Evolutionary conservation across 768 basidiomycete genomes (phyloP).

Genomic region (Tephrocybe rancida): DNA sequence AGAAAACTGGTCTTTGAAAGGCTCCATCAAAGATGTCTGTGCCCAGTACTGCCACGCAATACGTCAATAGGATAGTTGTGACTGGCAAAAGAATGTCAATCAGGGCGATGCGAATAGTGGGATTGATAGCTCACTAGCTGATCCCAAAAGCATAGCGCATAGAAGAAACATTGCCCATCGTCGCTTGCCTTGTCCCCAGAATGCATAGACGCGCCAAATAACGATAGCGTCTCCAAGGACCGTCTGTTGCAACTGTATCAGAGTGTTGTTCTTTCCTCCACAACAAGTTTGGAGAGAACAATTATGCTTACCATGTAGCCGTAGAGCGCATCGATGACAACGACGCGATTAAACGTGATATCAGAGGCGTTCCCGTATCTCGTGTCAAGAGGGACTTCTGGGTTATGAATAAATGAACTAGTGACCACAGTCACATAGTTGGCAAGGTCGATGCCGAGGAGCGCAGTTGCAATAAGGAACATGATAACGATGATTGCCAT

Average conservation of each 20-base stretch:
- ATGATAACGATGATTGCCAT: conserved; percentile 6
- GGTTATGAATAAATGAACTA: conserved; percentile 5
- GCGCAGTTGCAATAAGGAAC: conserved; percentile 7
- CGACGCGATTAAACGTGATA: conserved; percentile 6
- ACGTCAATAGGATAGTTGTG: conserved; percentile 5
- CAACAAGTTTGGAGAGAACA: not conserved
- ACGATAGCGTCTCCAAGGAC: conserved; percentile 10
- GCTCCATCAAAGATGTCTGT: conserved; percentile 11
- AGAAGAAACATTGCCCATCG: conserved; percentile 1
- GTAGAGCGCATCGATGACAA: conserved; percentile 11
- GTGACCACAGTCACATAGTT: conserved; percentile 6
- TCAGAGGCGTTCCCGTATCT: conserved; percentile 3
- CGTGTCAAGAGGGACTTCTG: conserved; percentile 1
- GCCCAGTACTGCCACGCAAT: conserved; percentile 12
- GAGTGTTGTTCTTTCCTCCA: not conserved
- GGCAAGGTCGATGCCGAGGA: conserved; percentile 10
- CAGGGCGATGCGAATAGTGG: not conserved
- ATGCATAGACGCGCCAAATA: conserved; percentile 11
- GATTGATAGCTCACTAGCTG: not conserved
- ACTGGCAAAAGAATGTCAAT: not conserved
- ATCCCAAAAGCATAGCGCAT: conserved; percentile 7
- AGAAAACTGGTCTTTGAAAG: conserved; percentile 8
- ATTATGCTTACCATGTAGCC: conserved; percentile 5
- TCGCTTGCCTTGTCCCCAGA: conserved; percentile 5
- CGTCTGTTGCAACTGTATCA: not conserved